Evolutionary conservation across 306 rosid genomes (phyloP).

Genomic region (Quercus gilva): DNA sequence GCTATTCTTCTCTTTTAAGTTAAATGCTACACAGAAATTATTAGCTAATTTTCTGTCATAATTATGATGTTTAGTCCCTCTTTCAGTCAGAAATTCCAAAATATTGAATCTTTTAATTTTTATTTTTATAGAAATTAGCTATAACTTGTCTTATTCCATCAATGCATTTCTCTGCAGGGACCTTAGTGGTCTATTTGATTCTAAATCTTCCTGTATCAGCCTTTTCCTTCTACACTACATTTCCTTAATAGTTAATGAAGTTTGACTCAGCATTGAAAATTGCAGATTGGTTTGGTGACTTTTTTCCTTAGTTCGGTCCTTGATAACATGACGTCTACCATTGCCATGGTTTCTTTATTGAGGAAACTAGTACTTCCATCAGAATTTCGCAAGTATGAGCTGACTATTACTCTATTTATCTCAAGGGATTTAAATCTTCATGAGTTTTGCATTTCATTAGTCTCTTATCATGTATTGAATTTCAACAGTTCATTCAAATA

Average conservation of each 20-base stretch:
- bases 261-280: slow-evolving; percentile 24
- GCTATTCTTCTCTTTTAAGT: neutral
- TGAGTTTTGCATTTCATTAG: neutral
- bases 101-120: neutral
- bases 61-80: neutral
- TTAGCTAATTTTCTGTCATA: neutral
- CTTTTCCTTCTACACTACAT: neutral
- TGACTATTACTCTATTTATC: neutral
- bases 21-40: too few relatives aligned
- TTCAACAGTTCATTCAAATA: neutral
- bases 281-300: slow-evolving; percentile 82
- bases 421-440: slow-evolving; percentile 8
- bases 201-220: neutral
- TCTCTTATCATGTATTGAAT: neutral
- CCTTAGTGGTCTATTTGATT: neutral
- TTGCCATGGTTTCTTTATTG: slow-evolving; percentile 87
- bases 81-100: neutral
- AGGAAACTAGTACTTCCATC: slow-evolving; percentile 85
- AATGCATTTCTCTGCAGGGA: neutral
- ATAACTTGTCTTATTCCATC: neutral
- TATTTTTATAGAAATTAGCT: neutral
- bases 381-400: slow-evolving; percentile 79
- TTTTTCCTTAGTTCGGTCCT: slow-evolving; percentile 85
- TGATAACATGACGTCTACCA: slow-evolving; percentile 93
- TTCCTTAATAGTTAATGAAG: neutral